phyloP scores from a whole-genome alignment of 805 yeast genomes.

The Spathaspora hagerdaliae region DNA sequence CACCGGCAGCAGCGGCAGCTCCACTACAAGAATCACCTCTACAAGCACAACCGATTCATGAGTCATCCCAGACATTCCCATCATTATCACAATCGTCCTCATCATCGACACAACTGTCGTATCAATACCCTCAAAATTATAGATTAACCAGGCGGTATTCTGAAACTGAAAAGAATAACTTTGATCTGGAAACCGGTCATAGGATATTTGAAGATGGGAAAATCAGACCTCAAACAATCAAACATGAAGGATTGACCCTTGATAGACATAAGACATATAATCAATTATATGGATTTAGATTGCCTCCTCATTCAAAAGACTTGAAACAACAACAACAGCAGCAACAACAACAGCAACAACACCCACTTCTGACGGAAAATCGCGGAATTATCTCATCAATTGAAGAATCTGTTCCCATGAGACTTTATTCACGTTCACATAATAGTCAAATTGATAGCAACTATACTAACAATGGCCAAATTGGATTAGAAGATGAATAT shows the following conservation, averaged over 20 bases:
- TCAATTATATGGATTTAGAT: conserved; percentile 1
- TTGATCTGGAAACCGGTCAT: conserved; percentile 51
- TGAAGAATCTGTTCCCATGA: conserved; percentile 7
- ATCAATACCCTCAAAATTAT: conserved; percentile 8
- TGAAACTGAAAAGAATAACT: conserved; percentile 60
- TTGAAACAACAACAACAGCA: too few relatives aligned
- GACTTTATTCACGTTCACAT: conserved; percentile 32
- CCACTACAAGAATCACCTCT: neutral
- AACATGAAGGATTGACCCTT: conserved; percentile 9
- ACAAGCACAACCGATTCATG: neutral
- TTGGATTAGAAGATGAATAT: conserved; percentile 73
- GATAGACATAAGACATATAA: conserved; percentile 6
- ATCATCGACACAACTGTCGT: neutral
- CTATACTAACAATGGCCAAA: conserved; percentile 4
- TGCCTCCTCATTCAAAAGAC: too few relatives aligned
- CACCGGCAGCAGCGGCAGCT: neutral
- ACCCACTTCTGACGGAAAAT: neutral
- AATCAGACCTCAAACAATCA: conserved; percentile 39
- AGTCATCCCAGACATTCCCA: too few relatives aligned
- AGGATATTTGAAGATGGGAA: conserved; percentile 51
- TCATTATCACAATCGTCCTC: neutral
- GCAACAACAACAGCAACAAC: neutral
- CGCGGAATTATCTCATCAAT: conserved; percentile 1
- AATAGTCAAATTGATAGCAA: conserved; percentile 11
- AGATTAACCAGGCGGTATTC: conserved; percentile 55